Percentiles rank a stretch among this genome's conserved stretches.
Conservation (phyloP, 768 basidiomycete species). For the Agaricus subrufescens region DNA sequence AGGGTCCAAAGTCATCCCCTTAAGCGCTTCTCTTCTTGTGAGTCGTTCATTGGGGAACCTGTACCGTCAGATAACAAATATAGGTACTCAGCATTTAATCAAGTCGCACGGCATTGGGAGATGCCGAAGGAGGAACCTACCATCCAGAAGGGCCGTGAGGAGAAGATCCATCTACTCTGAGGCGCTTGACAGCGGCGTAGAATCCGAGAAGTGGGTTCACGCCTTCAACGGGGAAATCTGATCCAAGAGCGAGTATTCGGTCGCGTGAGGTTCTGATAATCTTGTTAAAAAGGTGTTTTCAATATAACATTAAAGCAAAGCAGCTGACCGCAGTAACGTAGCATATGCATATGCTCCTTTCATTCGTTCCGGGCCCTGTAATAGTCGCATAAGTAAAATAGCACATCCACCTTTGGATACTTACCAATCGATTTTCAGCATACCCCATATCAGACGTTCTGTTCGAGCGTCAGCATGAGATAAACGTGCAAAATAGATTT, state of each 20-base stretch:
- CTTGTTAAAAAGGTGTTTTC: slow-evolving; percentile 38
- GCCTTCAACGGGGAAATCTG: slow-evolving; percentile 91
- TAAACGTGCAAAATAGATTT: neutral
- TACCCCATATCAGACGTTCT: slow-evolving; percentile 92
- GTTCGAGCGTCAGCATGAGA: neutral
- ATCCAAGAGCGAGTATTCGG: slow-evolving; percentile 63
- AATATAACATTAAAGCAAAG: neutral
- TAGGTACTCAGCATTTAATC: neutral
- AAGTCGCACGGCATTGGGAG: too few species aligned
- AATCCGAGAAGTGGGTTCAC: slow-evolving; percentile 89
- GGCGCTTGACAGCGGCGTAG: slow-evolving; percentile 81
- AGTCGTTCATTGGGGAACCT: slow-evolving; percentile 79
- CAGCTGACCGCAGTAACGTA: slow-evolving; percentile 57
- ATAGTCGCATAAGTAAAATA: neutral
- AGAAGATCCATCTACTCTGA: slow-evolving; percentile 62
- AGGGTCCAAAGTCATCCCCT: slow-evolving; percentile 87
- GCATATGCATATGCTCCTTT: slow-evolving; percentile 90
- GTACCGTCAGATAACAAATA: neutral
- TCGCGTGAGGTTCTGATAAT: slow-evolving; percentile 20
- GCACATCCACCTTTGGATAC: slow-evolving; percentile 5
- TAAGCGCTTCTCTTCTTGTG: slow-evolving; percentile 76
- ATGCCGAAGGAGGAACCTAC: slow-evolving; percentile 33
- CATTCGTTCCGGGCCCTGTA: slow-evolving; percentile 79
- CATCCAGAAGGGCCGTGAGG: slow-evolving; percentile 85
- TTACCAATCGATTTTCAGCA: slow-evolving; percentile 75